Evolutionary conservation across 2,329 filamentous ascomycete species (phyloP).

Genomic region (Exophiala aquamarina): DNA sequence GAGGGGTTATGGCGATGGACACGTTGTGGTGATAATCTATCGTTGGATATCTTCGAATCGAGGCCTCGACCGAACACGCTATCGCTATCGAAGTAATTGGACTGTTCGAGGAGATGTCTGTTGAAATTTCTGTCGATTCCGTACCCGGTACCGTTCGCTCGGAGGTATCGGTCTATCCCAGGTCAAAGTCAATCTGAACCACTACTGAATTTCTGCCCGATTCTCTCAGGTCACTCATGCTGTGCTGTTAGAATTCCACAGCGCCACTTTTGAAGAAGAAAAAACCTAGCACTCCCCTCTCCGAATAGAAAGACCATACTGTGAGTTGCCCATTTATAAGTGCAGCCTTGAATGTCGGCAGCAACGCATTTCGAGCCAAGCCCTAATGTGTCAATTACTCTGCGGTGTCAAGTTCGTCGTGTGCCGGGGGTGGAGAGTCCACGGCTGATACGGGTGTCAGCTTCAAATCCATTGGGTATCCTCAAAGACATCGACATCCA

Average conservation of each 20-base stretch:
- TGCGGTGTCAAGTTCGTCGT: constrained; percentile 94
- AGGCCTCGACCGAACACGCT: constrained; percentile 23
- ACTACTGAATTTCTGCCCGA: constrained; percentile 12
- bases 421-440: constrained; percentile 77
- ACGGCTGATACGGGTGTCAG: constrained; percentile 48
- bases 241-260: constrained; percentile 12
- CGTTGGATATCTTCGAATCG: constrained; percentile 24
- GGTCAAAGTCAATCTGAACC: constrained; percentile 22
- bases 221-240: constrained; percentile 11
- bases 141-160: constrained; percentile 22
- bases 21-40: constrained; percentile 16
- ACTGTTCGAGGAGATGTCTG: constrained; percentile 6
- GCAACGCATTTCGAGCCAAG: no score
- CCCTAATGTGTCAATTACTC: constrained; percentile 51
- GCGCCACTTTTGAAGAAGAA: constrained; percentile 16
- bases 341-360: no score
- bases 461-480: constrained; percentile 24
- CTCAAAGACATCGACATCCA: constrained; percentile 16
- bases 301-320: no score
- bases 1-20: constrained; percentile 4
- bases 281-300: no score
- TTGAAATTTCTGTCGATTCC: constrained; percentile 12
- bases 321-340: no score
- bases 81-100: constrained; percentile 22
- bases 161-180: constrained; percentile 23